Percentiles rank a stretch among this genome's conserved stretches.
These are phyloP conservation scores for Carex parvula DNA, from an alignment of 176 grass and related monocot species.

Conservation along the genomic window DNA sequence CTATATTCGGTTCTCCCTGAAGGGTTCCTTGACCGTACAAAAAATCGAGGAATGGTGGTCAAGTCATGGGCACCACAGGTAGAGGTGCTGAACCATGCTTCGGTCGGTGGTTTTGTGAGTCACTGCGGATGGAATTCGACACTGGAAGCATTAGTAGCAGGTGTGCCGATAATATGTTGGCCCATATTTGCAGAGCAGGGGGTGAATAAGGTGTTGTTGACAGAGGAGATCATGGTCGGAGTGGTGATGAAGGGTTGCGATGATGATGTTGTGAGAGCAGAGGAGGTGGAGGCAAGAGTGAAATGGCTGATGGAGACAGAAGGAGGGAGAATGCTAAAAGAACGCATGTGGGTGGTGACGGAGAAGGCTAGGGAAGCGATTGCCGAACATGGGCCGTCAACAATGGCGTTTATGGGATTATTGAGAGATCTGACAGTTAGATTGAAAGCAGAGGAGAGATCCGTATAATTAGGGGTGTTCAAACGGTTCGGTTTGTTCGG, in stretches of 20 bases:
- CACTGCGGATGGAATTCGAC: neutral
- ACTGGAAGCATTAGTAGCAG: conserved; percentile 20
- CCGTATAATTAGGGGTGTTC: too few relatives aligned
- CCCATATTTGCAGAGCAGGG: conserved; percentile 56
- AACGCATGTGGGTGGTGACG: neutral
- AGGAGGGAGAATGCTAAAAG: conserved; percentile 14
- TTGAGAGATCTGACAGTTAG: conserved; percentile 8
- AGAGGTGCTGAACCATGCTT: conserved; percentile 32
- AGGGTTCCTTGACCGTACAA: conserved; percentile 32
- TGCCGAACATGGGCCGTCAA: conserved; percentile 8
- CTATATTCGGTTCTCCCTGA: conserved; percentile 2
- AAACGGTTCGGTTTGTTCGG: too few relatives aligned
- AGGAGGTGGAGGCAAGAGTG: conserved; percentile 29
- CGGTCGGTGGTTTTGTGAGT: conserved; percentile 26
- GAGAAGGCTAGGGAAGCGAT: conserved; percentile 4
- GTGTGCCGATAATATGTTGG: conserved; percentile 47
- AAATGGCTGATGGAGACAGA: conserved; percentile 28
- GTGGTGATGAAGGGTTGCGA: conserved; percentile 24
- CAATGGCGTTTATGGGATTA: conserved; percentile 3
- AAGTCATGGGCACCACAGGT: conserved; percentile 55
- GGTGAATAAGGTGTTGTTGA: conserved; percentile 48
- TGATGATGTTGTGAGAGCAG: conserved; percentile 16
- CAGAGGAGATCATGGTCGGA: conserved; percentile 26
- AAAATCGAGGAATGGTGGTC: conserved; percentile 20
- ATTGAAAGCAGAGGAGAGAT: neutral